Evolutionary conservation across 371 early-diverging fungal genomes (phyloP).

Genomic region (Mortierella sp.): DNA sequence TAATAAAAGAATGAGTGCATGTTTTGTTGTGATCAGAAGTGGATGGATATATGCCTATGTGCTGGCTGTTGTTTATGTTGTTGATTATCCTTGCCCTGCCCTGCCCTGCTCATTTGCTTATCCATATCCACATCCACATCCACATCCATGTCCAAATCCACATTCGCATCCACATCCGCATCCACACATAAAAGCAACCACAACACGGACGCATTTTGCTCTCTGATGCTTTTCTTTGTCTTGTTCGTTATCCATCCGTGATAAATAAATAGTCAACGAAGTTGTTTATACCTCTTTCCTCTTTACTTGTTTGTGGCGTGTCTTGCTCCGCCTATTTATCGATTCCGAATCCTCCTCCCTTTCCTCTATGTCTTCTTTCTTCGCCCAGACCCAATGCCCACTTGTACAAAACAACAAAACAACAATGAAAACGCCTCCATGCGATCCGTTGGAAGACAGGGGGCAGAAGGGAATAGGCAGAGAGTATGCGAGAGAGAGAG

Average conservation of each 20-base stretch:
- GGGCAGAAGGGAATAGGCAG: not conserved
- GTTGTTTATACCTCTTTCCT: not conserved
- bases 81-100: no score
- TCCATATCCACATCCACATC: not conserved
- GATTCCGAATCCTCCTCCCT: not conserved
- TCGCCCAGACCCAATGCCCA: not conserved
- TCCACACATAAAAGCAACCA: not conserved
- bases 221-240: not conserved
- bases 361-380: not conserved
- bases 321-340: not conserved
- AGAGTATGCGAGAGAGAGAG: not conserved
- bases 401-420: not conserved
- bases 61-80: no score
- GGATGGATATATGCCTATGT: no score
- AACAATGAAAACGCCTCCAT: not conserved
- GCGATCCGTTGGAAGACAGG: not conserved
- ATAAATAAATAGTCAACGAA: not conserved
- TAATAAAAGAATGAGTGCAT: no score
- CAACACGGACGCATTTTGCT: no score
- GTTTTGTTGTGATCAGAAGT: no score
- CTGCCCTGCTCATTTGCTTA: no score
- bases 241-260: not conserved
- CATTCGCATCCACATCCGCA: not conserved
- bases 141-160: not conserved
- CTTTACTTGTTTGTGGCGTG: not conserved